These are phyloP conservation scores for Chrysanthemum lavandulifolium DNA, from an alignment of 129 eudicot genomes.

Conservation along the genomic window DNA sequence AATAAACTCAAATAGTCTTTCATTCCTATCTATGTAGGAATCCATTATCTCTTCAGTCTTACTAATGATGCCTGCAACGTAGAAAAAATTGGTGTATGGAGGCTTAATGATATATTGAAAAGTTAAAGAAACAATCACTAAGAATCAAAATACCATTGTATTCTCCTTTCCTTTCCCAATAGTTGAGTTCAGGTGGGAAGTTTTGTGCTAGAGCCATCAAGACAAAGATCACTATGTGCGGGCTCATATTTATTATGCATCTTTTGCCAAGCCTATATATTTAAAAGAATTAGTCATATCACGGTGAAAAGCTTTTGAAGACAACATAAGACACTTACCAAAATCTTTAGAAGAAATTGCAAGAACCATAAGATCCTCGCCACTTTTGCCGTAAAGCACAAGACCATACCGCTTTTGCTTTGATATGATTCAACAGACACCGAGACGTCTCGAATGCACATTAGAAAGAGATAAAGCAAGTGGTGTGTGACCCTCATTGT, in stretches of 20 bases:
- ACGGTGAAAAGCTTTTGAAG: too few relatives aligned
- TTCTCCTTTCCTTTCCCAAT: background rate
- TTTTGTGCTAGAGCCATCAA: slow-evolving; percentile 2
- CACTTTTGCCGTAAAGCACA: background rate
- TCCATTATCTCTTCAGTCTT: too few relatives aligned
- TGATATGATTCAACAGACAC: background rate
- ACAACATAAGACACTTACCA: background rate
- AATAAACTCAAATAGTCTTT: too few relatives aligned
- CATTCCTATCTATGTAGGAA: too few relatives aligned
- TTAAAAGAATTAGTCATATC: background rate
- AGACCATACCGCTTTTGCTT: background rate
- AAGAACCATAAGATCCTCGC: background rate
- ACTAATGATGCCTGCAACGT: too few relatives aligned
- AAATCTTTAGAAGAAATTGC: background rate
- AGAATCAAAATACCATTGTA: too few relatives aligned
- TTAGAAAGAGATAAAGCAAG: slow-evolving; percentile 12
- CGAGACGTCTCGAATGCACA: background rate
- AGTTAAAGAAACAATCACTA: too few relatives aligned
- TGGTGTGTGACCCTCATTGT: slow-evolving; percentile 18
- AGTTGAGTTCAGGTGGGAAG: background rate
- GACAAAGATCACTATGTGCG: background rate
- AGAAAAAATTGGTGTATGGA: too few relatives aligned
- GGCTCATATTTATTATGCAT: fast-evolving
- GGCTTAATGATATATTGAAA: too few relatives aligned
- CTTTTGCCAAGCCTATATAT: background rate